phyloP scores from a whole-genome alignment of 805 yeast species.

The Nakazawaea holstii region DNA sequence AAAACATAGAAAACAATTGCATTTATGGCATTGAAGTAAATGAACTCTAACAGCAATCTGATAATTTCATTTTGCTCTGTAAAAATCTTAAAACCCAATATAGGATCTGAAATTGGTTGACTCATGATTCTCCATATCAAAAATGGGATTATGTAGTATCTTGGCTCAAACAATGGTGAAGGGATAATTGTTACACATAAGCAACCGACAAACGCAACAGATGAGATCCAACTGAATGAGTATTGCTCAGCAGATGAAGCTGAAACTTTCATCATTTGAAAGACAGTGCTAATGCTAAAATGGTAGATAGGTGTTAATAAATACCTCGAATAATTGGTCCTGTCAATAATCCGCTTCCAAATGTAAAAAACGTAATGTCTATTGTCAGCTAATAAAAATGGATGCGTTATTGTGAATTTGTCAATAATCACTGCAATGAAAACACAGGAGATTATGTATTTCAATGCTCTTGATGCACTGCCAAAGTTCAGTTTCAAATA shows the following conservation, averaged over 20 bases:
- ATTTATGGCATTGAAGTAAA: slow-evolving; percentile 59
- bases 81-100: slow-evolving; percentile 16
- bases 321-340: slow-evolving; percentile 39
- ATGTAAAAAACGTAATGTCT: slow-evolving; percentile 90
- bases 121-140: slow-evolving; percentile 65
- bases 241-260: slow-evolving; percentile 16
- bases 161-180: slow-evolving; percentile 89
- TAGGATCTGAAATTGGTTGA: slow-evolving; percentile 31
- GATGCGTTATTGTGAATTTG: slow-evolving; percentile 72
- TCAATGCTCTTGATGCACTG: slow-evolving; percentile 11
- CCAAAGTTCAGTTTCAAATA: slow-evolving; percentile 33
- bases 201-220: slow-evolving; percentile 46
- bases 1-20: slow-evolving; percentile 49
- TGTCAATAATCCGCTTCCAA: slow-evolving; percentile 59
- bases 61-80: slow-evolving; percentile 19
- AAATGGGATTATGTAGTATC: slow-evolving; percentile 84
- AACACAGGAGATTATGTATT: slow-evolving; percentile 19
- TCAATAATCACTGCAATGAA: slow-evolving; percentile 43
- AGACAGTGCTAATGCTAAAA: slow-evolving; percentile 31
- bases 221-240: slow-evolving; percentile 29
- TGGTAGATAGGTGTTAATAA: slow-evolving; percentile 68
- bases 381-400: slow-evolving; percentile 89
- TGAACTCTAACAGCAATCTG: slow-evolving; percentile 47
- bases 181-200: slow-evolving; percentile 65
- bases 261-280: slow-evolving; percentile 22